phyloP scores from a whole-genome alignment of 441 rosid species.

The Mallotus japonicus region DNA sequence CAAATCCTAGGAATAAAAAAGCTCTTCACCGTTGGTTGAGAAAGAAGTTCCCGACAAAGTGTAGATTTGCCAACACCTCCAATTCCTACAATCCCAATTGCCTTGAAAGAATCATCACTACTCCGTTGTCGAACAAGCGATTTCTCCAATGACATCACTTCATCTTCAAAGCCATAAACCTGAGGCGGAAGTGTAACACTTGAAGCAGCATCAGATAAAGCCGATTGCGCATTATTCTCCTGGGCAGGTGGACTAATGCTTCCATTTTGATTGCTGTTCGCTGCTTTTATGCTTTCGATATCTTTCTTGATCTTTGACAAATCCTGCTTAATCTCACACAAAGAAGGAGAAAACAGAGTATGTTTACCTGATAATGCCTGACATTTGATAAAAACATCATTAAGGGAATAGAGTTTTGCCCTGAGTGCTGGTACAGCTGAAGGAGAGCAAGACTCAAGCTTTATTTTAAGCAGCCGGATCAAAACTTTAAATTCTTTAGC shows the following conservation, averaged over 20 bases:
- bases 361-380: conserved; percentile 11
- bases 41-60: conserved; percentile 6
- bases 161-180: conserved; percentile 5
- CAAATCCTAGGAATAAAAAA: conserved; percentile 13
- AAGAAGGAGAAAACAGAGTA: neutral
- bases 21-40: neutral
- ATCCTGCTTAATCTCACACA: neutral
- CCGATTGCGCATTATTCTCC: neutral
- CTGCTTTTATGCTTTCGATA: neutral
- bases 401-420: conserved; percentile 3
- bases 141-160: neutral
- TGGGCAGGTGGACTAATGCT: too few species aligned
- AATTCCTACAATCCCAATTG: neutral
- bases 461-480: neutral
- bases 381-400: conserved; percentile 8
- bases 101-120: neutral
- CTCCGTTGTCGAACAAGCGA: neutral
- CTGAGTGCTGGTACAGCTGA: neutral
- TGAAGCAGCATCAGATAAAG: neutral
- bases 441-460: neutral
- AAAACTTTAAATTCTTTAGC: neutral
- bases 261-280: too few species aligned
- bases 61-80: neutral
- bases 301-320: neutral
- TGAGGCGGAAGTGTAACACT: neutral